Percentiles rank a stretch among this genome's conserved stretches.
phyloP scores from a whole-genome alignment of 139 green algal species.

The Chlamydomonas sp. region DNA sequence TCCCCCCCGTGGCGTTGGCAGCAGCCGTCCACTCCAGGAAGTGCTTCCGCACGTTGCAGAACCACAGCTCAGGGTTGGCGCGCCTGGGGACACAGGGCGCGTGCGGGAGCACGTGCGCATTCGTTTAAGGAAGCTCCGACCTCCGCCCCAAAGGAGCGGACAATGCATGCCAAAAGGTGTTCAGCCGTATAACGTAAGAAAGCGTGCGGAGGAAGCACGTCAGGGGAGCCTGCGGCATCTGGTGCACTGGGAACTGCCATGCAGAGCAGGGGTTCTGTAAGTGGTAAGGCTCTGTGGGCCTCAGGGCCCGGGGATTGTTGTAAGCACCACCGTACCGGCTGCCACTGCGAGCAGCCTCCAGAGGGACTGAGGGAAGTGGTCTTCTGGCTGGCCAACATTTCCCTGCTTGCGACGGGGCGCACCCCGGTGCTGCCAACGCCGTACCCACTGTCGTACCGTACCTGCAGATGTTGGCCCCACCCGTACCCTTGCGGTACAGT shows the following conservation, averaged over 20 bases:
- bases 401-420: no score
- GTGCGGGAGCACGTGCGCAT: neutral
- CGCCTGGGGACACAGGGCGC: neutral
- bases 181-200: neutral
- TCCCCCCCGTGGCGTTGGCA: neutral
- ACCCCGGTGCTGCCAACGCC: neutral
- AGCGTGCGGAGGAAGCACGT: no score
- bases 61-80: neutral
- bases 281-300: no score
- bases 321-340: no score
- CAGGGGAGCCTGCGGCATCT: no score
- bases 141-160: neutral
- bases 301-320: no score
- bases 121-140: no score
- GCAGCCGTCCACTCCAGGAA: slow-evolving; percentile 19
- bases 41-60: slow-evolving; percentile 37
- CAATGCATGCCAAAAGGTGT: neutral
- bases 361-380: no score
- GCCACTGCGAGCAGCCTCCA: no score
- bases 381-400: no score
- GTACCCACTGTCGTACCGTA: neutral
- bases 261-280: no score
- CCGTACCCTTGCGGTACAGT: slow-evolving; percentile 9
- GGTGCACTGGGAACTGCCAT: no score
- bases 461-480: slow-evolving; percentile 18